A percentile compares a stretch with the other conserved stretches of the same genome.
phyloP scores from a whole-genome alignment of 139 green algal species.

The Micromonas pusilla region DNA sequence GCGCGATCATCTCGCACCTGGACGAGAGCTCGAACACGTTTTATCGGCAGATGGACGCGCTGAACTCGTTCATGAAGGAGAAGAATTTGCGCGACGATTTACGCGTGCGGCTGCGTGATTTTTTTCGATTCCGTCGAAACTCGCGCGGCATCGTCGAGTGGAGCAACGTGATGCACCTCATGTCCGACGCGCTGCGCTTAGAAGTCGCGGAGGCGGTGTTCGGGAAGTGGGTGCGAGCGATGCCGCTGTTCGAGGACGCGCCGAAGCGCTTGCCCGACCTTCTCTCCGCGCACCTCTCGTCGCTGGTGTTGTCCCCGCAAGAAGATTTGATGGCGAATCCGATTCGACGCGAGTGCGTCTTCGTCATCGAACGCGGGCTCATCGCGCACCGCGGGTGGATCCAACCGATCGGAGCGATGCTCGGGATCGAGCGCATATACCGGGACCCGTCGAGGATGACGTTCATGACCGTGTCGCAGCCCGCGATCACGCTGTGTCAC shows the following conservation, averaged over 20 bases:
- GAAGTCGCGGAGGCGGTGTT: not conserved
- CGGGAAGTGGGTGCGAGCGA: not conserved
- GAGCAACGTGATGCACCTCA: not conserved
- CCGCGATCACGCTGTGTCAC: not conserved
- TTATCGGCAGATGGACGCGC: slow-evolving; percentile 8
- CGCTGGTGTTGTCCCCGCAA: not conserved
- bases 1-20: slow-evolving; percentile 9
- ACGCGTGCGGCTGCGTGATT: not conserved
- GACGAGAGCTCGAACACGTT: not conserved
- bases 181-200: not conserved
- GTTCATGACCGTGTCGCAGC: not conserved
- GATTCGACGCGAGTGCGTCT: not conserved
- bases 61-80: slow-evolving; percentile 16
- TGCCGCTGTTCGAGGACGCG: not conserved
- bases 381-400: not conserved
- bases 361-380: not conserved
- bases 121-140: not conserved
- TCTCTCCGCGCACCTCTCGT: not conserved
- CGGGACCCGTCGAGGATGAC: not conserved
- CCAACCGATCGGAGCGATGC: not conserved
- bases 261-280: not conserved
- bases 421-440: not conserved
- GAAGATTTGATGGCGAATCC: not conserved
- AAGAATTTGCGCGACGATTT: not conserved
- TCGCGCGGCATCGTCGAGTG: not conserved